A percentile compares a stretch with the other conserved stretches of the same genome.
Conservation (phyloP, 352 stramenopile species). For the Pythium sp. region DNA sequence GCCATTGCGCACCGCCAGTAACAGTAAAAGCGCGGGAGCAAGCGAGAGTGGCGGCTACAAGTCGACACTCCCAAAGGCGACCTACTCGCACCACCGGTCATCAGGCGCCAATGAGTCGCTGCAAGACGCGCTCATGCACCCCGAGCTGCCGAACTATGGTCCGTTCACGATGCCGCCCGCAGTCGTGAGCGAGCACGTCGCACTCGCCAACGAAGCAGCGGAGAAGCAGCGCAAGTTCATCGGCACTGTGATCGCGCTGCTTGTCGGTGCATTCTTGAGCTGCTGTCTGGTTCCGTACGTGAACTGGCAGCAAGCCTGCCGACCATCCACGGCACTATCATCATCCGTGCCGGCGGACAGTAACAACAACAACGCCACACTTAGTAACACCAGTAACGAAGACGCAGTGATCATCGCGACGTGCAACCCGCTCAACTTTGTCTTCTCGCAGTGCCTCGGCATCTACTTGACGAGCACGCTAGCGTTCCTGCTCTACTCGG, state of each 20-base stretch:
- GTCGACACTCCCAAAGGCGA: slow-evolving; percentile 18
- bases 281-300: slow-evolving; percentile 78
- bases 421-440: slow-evolving; percentile 80
- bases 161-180: slow-evolving; percentile 75
- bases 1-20: slow-evolving; percentile 24
- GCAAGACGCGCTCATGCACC: slow-evolving; percentile 55
- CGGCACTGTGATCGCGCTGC: slow-evolving; percentile 56
- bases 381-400: neutral
- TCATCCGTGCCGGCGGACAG: slow-evolving; percentile 8
- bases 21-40: slow-evolving; percentile 5
- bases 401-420: slow-evolving; percentile 40
- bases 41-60: slow-evolving; percentile 3
- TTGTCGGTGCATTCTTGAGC: slow-evolving; percentile 69
- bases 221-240: slow-evolving; percentile 61
- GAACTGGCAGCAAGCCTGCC: slow-evolving; percentile 68
- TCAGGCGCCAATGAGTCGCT: slow-evolving; percentile 37
- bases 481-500: slow-evolving; percentile 73
- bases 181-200: slow-evolving; percentile 47
- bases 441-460: slow-evolving; percentile 82
- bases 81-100: neutral
- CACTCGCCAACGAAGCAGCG: slow-evolving; percentile 39
- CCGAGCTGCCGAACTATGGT: slow-evolving; percentile 80
- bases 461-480: slow-evolving; percentile 78
- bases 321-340: slow-evolving; percentile 21
- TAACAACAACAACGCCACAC: neutral